A percentile compares a stretch with the other conserved stretches of the same genome.
Conservation (phyloP, 352 stramenopile genomes). For the Plasmopara muralis region DNA sequence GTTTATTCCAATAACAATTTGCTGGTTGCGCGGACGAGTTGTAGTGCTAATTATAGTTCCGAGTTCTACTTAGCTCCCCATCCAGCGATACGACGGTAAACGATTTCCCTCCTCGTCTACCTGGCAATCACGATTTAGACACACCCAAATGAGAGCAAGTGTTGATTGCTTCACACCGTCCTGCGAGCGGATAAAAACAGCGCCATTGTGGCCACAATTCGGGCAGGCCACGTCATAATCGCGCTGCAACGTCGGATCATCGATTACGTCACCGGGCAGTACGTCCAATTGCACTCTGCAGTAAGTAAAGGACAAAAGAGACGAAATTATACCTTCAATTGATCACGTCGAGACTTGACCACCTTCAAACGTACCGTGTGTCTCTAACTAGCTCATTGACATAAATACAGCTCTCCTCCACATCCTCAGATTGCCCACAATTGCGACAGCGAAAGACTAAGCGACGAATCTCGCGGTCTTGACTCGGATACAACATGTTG, state of each 20-base stretch:
- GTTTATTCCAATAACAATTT: too few species aligned
- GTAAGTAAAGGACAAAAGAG: background rate
- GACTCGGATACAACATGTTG: constrained; percentile 89
- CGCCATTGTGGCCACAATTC: constrained; percentile 69
- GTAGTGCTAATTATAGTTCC: too few species aligned
- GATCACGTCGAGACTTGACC: background rate
- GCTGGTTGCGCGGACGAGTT: too few species aligned
- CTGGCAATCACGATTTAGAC: constrained; percentile 83
- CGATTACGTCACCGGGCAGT: constrained; percentile 79
- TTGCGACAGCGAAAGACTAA: constrained; percentile 85
- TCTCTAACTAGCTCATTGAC: constrained; percentile 87
- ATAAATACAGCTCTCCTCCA: constrained; percentile 90
- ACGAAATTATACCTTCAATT: background rate
- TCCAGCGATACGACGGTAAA: constrained; percentile 81
- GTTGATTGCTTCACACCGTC: constrained; percentile 85
- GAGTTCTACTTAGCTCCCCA: constrained; percentile 38
- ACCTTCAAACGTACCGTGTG: constrained; percentile 44
- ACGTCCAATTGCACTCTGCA: constrained; percentile 76
- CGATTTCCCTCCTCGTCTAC: constrained; percentile 80
- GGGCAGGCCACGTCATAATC: constrained; percentile 82
- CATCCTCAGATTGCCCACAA: constrained; percentile 78
- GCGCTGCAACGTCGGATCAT: constrained; percentile 83
- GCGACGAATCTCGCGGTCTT: constrained; percentile 79
- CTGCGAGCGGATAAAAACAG: constrained; percentile 84
- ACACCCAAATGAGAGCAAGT: constrained; percentile 84